A percentile compares a stretch with the other conserved stretches of the same genome.
phyloP scores from a whole-genome alignment of 495 filamentous ascomycete species.

The Tetracladium marchalianum region DNA sequence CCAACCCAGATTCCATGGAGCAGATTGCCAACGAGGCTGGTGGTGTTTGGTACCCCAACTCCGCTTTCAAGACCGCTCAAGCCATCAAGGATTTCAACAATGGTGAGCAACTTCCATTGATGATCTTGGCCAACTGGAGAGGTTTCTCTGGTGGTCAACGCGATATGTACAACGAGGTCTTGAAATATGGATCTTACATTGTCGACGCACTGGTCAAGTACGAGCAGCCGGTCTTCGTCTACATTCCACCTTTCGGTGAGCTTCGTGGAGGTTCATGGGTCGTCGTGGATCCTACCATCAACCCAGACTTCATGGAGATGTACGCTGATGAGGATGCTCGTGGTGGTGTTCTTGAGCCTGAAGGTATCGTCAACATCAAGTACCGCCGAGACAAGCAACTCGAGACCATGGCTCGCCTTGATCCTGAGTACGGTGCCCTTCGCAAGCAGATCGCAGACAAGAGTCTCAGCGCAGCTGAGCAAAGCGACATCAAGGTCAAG shows the following conservation, averaged over 20 bases:
- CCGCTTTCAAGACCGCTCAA: slow-evolving; percentile 97
- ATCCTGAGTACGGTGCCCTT: slow-evolving; percentile 70
- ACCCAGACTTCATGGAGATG: slow-evolving; percentile 96
- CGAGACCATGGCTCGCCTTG: slow-evolving; percentile 93
- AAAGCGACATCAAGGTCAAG: slow-evolving; percentile 68
- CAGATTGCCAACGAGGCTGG: slow-evolving; percentile 88
- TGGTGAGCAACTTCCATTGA: slow-evolving; percentile 93
- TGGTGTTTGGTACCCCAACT: slow-evolving; percentile 99
- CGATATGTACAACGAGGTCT: slow-evolving; percentile 99
- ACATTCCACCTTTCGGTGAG: slow-evolving; percentile 94
- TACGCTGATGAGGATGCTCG: slow-evolving; percentile 95
- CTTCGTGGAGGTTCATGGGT: slow-evolving; percentile 99
- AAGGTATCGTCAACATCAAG: slow-evolving; percentile 98
- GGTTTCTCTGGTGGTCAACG: slow-evolving; percentile 98
- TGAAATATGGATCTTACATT: slow-evolving; percentile 98
- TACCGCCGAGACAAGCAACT: slow-evolving; percentile 96
- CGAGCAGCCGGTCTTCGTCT: slow-evolving; percentile 96
- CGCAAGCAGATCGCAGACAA: slow-evolving; percentile 65
- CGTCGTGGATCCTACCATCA: slow-evolving; percentile 97
- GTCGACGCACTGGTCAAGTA: slow-evolving; percentile 97
- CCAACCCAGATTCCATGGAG: slow-evolving; percentile 96
- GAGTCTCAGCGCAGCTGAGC: slow-evolving; percentile 59
- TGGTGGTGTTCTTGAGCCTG: slow-evolving; percentile 93
- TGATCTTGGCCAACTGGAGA: slow-evolving; percentile 99
- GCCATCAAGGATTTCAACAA: slow-evolving; percentile 98